Base-by-base conservation (phyloP, 805 yeast species). In the Yarrowia osloensis region DNA sequence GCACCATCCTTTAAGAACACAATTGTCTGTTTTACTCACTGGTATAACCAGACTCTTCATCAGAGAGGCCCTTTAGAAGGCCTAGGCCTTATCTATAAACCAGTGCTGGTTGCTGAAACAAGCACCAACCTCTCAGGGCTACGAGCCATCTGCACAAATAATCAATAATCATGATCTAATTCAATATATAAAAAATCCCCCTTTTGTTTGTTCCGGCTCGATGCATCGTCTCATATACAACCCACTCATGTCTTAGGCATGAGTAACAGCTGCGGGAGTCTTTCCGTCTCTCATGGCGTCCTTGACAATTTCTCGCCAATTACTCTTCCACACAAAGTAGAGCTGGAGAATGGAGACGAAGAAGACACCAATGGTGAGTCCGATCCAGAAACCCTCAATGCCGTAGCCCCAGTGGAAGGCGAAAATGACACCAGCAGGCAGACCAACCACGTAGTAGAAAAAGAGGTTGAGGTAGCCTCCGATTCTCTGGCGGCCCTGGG, bases 301-400 rank as follows among this genome's bases (percentile, higher is more conserved):
- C 40, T 75, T 77, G 57, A 86, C 75, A 22, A 86, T 81, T 50
- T 74, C 70, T 15, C 81, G 81, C 91, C 91, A 87, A 71, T 86
- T 80, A 8, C 85, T 82, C 47, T 74, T 74, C 28, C 81, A 68
- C 5, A 85, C 82, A 68, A 75, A 81, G 67, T 79, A 82, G 2
- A 81, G 75, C 72, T 87, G 88, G 15, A 82, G 79, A 8, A 74
- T 19, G 2, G 86, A 83, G 68, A 88, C 83, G 29, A 82, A 65
- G 17, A 80, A 72, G 74, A 87, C 81, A 4, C 92, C 96, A 54
- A 82, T 73, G 9, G 89, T 92, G 69, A 87, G 80, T 0, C 94
- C 94, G 1, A 85, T 69, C 96, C 96, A 90, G 59, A 90, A 76
- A 0, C 96, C 96, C 11, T 78, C 74, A 24, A 90, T 76, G 50